Percentiles rank a stretch among this genome's conserved stretches.
Conservation (phyloP, 805 yeast genomes). For the Ascoidea asiatica region DNA sequence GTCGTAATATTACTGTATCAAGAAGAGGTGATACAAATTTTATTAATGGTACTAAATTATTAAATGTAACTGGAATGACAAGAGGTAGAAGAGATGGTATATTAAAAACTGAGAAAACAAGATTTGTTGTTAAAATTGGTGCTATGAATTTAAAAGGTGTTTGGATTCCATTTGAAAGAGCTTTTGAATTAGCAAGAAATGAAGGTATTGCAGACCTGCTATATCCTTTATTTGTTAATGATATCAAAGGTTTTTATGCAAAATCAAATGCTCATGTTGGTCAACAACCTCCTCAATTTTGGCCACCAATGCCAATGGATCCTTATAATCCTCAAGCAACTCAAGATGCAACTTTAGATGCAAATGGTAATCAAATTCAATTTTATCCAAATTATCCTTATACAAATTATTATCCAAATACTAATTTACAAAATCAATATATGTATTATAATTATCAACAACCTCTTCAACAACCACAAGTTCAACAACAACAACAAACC, state of each 20-base stretch:
- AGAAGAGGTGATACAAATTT: slow-evolving; percentile 76
- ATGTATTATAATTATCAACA: background rate
- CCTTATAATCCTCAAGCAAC: background rate
- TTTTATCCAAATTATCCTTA: background rate
- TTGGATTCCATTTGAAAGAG: slow-evolving; percentile 82
- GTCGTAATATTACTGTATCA: slow-evolving; percentile 67
- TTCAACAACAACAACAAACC: slow-evolving; percentile 2
- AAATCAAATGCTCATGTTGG: background rate
- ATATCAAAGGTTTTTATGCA: slow-evolving; percentile 31
- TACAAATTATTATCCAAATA: background rate
- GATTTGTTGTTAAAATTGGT: slow-evolving; percentile 77
- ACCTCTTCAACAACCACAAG: slow-evolving; percentile 1
- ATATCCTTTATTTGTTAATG: slow-evolving; percentile 61
- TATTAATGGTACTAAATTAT: slow-evolving; percentile 74
- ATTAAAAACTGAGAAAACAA: slow-evolving; percentile 58
- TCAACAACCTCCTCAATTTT: background rate
- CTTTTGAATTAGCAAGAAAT: slow-evolving; percentile 66
- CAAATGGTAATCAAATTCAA: too few relatives aligned
- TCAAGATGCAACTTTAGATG: background rate
- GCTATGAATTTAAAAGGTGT: slow-evolving; percentile 84
- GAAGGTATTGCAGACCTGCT: slow-evolving; percentile 59
- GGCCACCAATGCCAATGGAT: background rate
- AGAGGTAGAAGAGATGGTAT: slow-evolving; percentile 81
- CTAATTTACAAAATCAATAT: background rate
- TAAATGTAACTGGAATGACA: slow-evolving; percentile 79